Percentiles rank a stretch among this genome's conserved stretches.
These are phyloP conservation scores for Scutellaria galericulata DNA, from an alignment of 257 asterid species.

Conservation along the genomic window DNA sequence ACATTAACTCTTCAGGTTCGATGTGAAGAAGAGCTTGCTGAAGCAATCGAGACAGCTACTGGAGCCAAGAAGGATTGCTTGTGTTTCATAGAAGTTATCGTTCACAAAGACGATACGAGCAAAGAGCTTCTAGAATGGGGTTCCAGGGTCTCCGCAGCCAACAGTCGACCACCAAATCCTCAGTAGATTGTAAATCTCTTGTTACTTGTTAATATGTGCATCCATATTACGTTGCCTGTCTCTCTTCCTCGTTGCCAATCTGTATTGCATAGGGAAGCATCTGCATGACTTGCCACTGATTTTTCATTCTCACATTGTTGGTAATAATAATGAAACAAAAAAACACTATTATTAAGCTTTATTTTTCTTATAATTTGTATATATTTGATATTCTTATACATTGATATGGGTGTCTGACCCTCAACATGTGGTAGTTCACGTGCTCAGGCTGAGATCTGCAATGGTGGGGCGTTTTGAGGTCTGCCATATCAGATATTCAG, in stretches of 20 bases:
- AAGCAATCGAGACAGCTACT: conserved; percentile 64
- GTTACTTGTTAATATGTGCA: not conserved
- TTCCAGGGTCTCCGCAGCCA: conserved; percentile 80
- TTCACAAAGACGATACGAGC: conserved; percentile 89
- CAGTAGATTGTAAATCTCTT: conserved; percentile 43
- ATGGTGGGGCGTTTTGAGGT: too few species aligned
- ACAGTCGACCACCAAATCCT: conserved; percentile 83
- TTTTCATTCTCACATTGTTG: too few species aligned
- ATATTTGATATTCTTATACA: too few species aligned
- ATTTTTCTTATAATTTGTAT: too few species aligned
- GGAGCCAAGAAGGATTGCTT: conserved; percentile 60
- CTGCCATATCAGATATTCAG: too few species aligned
- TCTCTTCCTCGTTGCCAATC: not conserved
- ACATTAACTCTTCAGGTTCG: conserved; percentile 43
- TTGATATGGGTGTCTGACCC: too few species aligned
- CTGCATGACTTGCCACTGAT: too few species aligned
- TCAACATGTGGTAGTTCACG: too few species aligned
- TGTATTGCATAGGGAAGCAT: not conserved
- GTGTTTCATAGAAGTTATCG: conserved; percentile 82
- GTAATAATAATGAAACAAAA: too few species aligned
- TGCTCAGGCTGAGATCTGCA: too few species aligned
- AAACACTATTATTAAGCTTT: too few species aligned
- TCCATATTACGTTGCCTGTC: not conserved
- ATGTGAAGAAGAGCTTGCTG: conserved; percentile 67
- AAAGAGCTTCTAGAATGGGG: conserved; percentile 94